These are phyloP conservation scores for Dictyostelium intermedium DNA, from an alignment of 78 protist genomes.

Conservation along the genomic window DNA sequence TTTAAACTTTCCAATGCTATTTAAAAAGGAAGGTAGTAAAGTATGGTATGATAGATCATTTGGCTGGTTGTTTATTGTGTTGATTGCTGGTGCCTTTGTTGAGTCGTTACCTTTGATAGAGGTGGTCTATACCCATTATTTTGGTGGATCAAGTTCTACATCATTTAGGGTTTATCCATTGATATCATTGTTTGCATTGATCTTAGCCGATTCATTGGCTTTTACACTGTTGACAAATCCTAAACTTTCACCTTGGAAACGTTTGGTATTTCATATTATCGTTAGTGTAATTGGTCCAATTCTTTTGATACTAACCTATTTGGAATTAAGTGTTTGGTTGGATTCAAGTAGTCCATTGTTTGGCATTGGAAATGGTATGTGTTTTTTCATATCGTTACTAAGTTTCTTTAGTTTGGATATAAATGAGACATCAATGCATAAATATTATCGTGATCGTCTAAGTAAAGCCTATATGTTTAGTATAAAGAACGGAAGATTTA, in stretches of 20 bases:
- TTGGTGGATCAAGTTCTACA: slow-evolving; percentile 37
- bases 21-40: slow-evolving; percentile 62
- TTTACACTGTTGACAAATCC: slow-evolving; percentile 71
- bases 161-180: slow-evolving; percentile 72
- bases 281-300: slow-evolving; percentile 59
- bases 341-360: slow-evolving; percentile 1
- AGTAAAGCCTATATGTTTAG: slow-evolving; percentile 65
- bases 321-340: slow-evolving; percentile 70
- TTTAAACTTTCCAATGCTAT: slow-evolving; percentile 57
- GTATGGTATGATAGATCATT: slow-evolving; percentile 72
- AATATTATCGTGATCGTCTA: slow-evolving; percentile 63
- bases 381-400: slow-evolving; percentile 38
- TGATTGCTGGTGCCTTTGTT: slow-evolving; percentile 27
- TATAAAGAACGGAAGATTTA: slow-evolving; percentile 44
- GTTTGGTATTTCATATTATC: slow-evolving; percentile 51
- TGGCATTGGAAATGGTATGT: slow-evolving; percentile 68
- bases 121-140: slow-evolving; percentile 18
- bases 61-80: slow-evolving; percentile 65
- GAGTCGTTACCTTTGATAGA: slow-evolving; percentile 68
- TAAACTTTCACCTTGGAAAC: slow-evolving; percentile 55
- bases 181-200: slow-evolving; percentile 40
- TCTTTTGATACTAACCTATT: slow-evolving; percentile 42
- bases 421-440: slow-evolving; percentile 78
- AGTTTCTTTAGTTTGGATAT: slow-evolving; percentile 63
- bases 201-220: slow-evolving; percentile 70